Evolutionary conservation across 768 basidiomycete genomes (phyloP).

Genomic region (Filobasidium wieringae): DNA sequence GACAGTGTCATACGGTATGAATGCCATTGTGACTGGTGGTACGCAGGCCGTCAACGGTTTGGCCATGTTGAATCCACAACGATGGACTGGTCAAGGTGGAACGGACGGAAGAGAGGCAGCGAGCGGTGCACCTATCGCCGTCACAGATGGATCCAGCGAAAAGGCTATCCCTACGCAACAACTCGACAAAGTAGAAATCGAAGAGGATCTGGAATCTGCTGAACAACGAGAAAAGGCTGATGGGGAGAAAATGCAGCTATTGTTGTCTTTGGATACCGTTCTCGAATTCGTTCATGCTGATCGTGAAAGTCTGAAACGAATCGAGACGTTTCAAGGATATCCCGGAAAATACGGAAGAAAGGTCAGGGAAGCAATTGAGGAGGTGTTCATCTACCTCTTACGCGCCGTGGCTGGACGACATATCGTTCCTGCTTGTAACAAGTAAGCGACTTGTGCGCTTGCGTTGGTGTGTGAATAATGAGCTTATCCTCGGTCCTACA

Average conservation of each 20-base stretch:
- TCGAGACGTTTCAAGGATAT: constrained; percentile 78
- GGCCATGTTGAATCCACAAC: constrained; percentile 76
- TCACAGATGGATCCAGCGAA: background rate
- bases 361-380: constrained; percentile 86
- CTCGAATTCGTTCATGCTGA: constrained; percentile 86
- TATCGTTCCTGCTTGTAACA: constrained; percentile 62
- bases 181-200: background rate
- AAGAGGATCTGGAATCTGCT: constrained; percentile 15
- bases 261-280: constrained; percentile 82
- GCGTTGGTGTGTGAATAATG: background rate
- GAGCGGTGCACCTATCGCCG: constrained; percentile 20
- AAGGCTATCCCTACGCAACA: background rate
- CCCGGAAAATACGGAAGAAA: constrained; percentile 76
- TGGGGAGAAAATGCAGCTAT: constrained; percentile 55
- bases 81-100: constrained; percentile 52
- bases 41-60: constrained; percentile 71
- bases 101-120: constrained; percentile 17
- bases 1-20: constrained; percentile 44
- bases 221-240: constrained; percentile 16
- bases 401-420: constrained; percentile 67
- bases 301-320: constrained; percentile 79
- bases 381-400: constrained; percentile 75
- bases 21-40: constrained; percentile 52
- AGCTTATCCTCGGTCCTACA: constrained; percentile 30
- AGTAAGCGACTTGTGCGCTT: constrained; percentile 43